Conservation (phyloP, 805 yeast species). For the Candida nonsorbophila region DNA sequence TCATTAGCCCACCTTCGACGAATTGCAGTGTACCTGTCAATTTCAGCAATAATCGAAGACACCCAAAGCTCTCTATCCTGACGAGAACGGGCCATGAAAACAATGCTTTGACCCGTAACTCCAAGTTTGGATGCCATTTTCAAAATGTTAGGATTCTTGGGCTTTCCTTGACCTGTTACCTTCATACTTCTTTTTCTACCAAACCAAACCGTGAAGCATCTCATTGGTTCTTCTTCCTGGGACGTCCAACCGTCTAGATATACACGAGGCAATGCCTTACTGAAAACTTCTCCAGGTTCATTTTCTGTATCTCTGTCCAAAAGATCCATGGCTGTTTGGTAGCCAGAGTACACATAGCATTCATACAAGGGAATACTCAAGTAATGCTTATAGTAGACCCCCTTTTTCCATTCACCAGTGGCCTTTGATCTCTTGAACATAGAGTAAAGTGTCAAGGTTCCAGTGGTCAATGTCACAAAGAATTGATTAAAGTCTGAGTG, state of each 20-base stretch:
- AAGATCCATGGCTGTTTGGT: conserved; percentile 52
- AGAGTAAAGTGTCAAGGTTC: conserved; percentile 55
- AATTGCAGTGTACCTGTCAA: conserved; percentile 39
- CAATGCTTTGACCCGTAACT: conserved; percentile 59
- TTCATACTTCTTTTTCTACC: conserved; percentile 48
- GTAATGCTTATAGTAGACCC: conserved; percentile 46
- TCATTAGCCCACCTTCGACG: no score
- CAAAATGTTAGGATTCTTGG: conserved; percentile 38
- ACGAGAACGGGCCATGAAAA: conserved; percentile 76
- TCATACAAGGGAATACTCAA: conserved; percentile 57
- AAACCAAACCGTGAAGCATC: conserved; percentile 84
- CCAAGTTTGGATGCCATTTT: conserved; percentile 53
- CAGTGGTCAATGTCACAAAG: conserved; percentile 66
- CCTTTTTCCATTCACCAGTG: conserved; percentile 42
- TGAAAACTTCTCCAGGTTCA: conserved; percentile 49
- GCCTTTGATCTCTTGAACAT: conserved; percentile 41
- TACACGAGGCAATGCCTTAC: conserved; percentile 59
- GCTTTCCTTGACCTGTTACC: conserved; percentile 6
- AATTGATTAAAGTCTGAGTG: conserved; percentile 60
- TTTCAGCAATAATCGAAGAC: conserved; percentile 34
- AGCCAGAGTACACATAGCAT: conserved; percentile 76
- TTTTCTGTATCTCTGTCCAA: conserved; percentile 40
- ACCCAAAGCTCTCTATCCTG: conserved; percentile 88
- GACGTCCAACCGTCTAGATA: conserved; percentile 84
- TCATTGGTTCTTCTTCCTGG: conserved; percentile 64